These are phyloP conservation scores for Mitragyna speciosa DNA, from an alignment of 257 asterid genomes.

Conservation along the genomic window DNA sequence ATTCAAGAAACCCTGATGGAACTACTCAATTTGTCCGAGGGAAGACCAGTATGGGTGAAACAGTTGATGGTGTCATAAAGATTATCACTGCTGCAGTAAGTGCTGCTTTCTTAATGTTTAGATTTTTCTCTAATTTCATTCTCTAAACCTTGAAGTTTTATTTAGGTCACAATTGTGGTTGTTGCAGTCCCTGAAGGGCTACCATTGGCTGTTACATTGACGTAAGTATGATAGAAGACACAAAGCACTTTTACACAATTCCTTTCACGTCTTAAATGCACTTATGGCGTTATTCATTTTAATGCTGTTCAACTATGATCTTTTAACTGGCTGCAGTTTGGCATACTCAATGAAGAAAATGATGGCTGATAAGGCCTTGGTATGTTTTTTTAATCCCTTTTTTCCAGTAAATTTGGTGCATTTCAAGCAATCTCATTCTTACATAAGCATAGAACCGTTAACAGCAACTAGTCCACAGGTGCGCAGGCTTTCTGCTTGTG, in stretches of 20 bases:
- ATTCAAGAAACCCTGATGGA: conserved; percentile 68
- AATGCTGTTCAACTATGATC: conserved; percentile 22
- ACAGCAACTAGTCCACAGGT: conserved; percentile 51
- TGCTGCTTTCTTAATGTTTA: conserved; percentile 24
- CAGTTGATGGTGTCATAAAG: conserved; percentile 67
- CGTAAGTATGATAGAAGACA: conserved; percentile 50
- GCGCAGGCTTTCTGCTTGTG: conserved; percentile 98
- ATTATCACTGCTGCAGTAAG: conserved; percentile 89
- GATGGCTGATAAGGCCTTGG: conserved; percentile 99
- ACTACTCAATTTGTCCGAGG: conserved; percentile 74
- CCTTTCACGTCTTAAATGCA: neutral
- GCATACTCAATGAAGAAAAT: conserved; percentile 99
- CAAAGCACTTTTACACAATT: neutral
- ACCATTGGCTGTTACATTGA: conserved; percentile 94
- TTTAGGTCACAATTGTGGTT: conserved; percentile 95
- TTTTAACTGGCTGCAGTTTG: conserved; percentile 53
- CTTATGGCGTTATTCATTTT: conserved; percentile 13
- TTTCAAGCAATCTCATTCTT: neutral
- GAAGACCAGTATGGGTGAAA: conserved; percentile 47
- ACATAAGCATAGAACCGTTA: conserved; percentile 21
- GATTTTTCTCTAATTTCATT: conserved; percentile 19
- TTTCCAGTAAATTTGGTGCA: neutral
- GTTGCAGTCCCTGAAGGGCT: conserved; percentile 99
- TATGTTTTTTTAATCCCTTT: conserved; percentile 26
- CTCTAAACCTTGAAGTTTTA: conserved; percentile 34